These are phyloP conservation scores for Cercospora beticola DNA, from an alignment of 2,329 filamentous ascomycete genomes.

Conservation along the genomic window DNA sequence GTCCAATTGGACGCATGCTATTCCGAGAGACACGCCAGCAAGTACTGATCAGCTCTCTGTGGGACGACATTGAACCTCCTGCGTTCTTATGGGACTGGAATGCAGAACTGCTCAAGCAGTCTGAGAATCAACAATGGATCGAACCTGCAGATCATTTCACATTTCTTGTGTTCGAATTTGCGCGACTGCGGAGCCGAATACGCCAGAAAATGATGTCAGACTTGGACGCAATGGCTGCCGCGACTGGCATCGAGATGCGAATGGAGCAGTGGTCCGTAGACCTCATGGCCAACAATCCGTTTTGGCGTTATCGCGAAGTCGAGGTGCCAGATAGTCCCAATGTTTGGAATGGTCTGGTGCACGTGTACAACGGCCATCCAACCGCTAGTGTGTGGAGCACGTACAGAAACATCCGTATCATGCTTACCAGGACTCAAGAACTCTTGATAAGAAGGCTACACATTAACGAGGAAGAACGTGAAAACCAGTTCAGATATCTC, in stretches of 20 bases:
- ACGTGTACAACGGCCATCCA: slow-evolving; percentile 27
- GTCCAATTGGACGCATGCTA: slow-evolving; percentile 27
- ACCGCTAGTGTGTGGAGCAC: slow-evolving; percentile 32
- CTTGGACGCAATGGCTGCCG: slow-evolving; percentile 25
- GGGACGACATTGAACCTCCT: slow-evolving; percentile 35
- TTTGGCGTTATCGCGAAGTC: slow-evolving; percentile 32
- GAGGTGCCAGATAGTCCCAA: slow-evolving; percentile 33
- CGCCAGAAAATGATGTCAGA: slow-evolving; percentile 22
- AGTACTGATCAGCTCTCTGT: slow-evolving; percentile 32
- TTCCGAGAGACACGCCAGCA: slow-evolving; percentile 35
- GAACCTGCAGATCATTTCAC: slow-evolving; percentile 30
- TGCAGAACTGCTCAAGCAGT: slow-evolving; percentile 25
- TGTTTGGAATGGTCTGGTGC: slow-evolving; percentile 36
- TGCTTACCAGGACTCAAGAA: slow-evolving; percentile 35
- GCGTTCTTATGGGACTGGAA: slow-evolving; percentile 34
- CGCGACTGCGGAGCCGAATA: slow-evolving; percentile 27
- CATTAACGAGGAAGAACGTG: slow-evolving; percentile 18
- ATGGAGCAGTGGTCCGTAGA: slow-evolving; percentile 34
- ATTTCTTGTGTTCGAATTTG: slow-evolving; percentile 31
- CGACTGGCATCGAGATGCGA: slow-evolving; percentile 29
- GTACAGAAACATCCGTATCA: slow-evolving; percentile 33
- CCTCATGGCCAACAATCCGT: slow-evolving; percentile 15
- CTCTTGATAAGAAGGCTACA: slow-evolving; percentile 26
- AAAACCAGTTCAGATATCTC: slow-evolving; percentile 30
- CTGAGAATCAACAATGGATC: slow-evolving; percentile 11